phyloP scores from a whole-genome alignment of 2,329 filamentous ascomycete species.

The Ascochyta clinopodiicola region DNA sequence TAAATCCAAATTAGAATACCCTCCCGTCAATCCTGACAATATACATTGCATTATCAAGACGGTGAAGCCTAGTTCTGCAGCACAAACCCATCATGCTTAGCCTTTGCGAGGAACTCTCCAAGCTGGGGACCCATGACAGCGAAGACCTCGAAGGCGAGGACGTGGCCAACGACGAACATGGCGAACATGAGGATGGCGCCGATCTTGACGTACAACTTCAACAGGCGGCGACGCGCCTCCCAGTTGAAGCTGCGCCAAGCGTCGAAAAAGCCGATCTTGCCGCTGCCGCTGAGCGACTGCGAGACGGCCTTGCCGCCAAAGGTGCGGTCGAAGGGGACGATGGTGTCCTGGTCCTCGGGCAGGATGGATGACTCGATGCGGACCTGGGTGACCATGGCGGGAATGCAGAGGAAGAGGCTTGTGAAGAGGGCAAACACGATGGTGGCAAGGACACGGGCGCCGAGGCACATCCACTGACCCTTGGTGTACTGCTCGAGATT shows the following conservation, averaged over 20 bases:
- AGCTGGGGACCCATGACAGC: slow-evolving; percentile 53
- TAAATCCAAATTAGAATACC: not conserved
- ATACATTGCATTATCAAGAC: too few species aligned
- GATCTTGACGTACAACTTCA: slow-evolving; percentile 78
- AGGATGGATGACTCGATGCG: slow-evolving; percentile 89
- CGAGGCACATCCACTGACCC: slow-evolving; percentile 37
- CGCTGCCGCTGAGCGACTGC: slow-evolving; percentile 74
- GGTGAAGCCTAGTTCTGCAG: slow-evolving; percentile 3
- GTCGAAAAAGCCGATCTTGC: slow-evolving; percentile 73
- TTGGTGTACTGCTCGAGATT: slow-evolving; percentile 46
- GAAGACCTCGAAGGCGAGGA: slow-evolving; percentile 62
- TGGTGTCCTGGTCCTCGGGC: slow-evolving; percentile 78
- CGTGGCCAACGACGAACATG: slow-evolving; percentile 54
- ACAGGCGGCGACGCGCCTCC: slow-evolving; percentile 73
- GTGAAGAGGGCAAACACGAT: slow-evolving; percentile 54
- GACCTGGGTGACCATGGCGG: slow-evolving; percentile 76
- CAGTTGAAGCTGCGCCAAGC: slow-evolving; percentile 82
- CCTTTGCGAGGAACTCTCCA: slow-evolving; percentile 28
- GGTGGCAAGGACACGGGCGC: slow-evolving; percentile 52
- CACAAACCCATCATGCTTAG: slow-evolving; percentile 22
- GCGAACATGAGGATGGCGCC: slow-evolving; percentile 60
- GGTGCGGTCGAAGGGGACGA: slow-evolving; percentile 88
- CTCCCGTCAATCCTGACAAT: too few species aligned
- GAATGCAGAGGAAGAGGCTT: slow-evolving; percentile 75
- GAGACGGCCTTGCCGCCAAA: slow-evolving; percentile 80